Evolutionary conservation across 306 rosid genomes (phyloP), one percentile per base, ranked within the genome.

Genomic region (Begonia fuchsioides): DNA sequence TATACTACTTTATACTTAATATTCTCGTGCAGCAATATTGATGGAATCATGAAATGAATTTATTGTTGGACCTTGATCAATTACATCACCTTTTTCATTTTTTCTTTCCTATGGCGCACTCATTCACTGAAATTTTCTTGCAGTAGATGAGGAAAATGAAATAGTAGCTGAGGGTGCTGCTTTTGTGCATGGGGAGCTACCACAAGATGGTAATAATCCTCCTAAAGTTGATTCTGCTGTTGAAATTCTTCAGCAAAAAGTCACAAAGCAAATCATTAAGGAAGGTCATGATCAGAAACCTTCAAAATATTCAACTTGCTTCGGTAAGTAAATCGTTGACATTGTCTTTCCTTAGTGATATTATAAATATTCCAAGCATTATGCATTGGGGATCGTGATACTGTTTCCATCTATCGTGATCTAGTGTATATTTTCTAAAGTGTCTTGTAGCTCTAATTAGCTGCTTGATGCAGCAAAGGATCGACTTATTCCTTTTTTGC

Each of bases 301-400:
- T 38, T 66, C 95, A 52, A 90, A 84, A 60, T 90, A 84, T 68
- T 76, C 95, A 47, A 90, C 97, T 16, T 90, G 97, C 73, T 90
- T 90, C 59, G 68, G 94, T 84, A 69, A 74, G 95, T 79, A 49
- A 26, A 26, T 26, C 6, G 3, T 26, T 26, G 32, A 26, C 32
- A 26, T 26, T 7, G 6, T 5, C 6, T 5, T 26, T 26, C 32
- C 6, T 26, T 26, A 26, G 32, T 26, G 32, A 3, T 26, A 26
- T 1, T 5, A 26, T 26, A 26, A 3, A 26, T 26, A 26, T 26
- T 26, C 3, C 32, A 26, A 26, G 32, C n/a, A n/a, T n/a, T n/a
- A n/a, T n/a, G n/a, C n/a, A 26, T 20, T 13, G 49, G n/a, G 17
- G 49, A n/a, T 43, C 18, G 9, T 12, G 40, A 13, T 38, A 11